Percentiles rank a stretch among this genome's conserved stretches.
These are phyloP conservation scores for Ascocoryne sarcoides DNA, from an alignment of 2,329 filamentous ascomycete species.

Conservation along the genomic window DNA sequence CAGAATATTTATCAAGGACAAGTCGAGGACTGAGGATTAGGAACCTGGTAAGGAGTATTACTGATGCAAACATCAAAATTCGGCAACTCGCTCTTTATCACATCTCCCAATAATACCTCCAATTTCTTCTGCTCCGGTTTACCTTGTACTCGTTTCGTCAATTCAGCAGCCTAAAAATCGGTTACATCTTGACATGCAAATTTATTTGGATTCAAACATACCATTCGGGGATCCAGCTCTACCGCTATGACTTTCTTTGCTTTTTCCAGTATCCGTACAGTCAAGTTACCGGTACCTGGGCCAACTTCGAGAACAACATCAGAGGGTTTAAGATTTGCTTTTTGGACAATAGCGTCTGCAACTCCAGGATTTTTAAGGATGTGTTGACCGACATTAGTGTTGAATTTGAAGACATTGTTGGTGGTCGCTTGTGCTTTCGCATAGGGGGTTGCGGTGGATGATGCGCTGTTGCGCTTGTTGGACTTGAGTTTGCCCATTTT, in stretches of 20 bases:
- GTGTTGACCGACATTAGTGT: constrained; percentile 48
- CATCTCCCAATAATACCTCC: constrained; percentile 83
- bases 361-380: constrained; percentile 90
- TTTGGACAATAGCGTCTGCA: constrained; percentile 72
- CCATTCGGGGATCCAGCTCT: constrained; percentile 90
- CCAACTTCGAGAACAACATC: constrained; percentile 86
- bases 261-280: constrained; percentile 78
- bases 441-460: constrained; percentile 20
- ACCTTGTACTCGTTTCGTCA: constrained; percentile 88
- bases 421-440: constrained; percentile 25
- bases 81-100: constrained; percentile 70
- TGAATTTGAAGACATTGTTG: constrained; percentile 96
- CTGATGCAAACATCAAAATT: constrained; percentile 78
- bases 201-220: neutral
- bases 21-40: no score
- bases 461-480: constrained; percentile 26
- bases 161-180: constrained; percentile 50
- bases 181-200: neutral
- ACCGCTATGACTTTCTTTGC: constrained; percentile 76
- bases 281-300: constrained; percentile 82
- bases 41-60: constrained; percentile 54
- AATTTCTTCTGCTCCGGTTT: constrained; percentile 76
- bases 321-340: constrained; percentile 82
- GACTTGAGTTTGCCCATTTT: constrained; percentile 29
- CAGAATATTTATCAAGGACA: constrained; percentile 21